These are phyloP conservation scores for Aspergillus steynii DNA, from an alignment of 495 filamentous ascomycete species.

Conservation along the genomic window DNA sequence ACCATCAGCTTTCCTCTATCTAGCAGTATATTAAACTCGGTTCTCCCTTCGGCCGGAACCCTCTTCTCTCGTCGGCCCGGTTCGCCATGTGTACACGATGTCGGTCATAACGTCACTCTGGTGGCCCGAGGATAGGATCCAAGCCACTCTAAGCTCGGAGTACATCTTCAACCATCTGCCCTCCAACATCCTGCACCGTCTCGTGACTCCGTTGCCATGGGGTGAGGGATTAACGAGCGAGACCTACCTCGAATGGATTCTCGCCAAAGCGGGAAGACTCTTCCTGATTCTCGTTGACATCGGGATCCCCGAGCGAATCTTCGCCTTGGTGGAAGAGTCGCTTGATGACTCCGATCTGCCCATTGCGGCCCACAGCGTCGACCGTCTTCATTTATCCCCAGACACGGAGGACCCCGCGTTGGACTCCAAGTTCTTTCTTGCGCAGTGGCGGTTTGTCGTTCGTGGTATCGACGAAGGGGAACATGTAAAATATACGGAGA, in stretches of 20 bases:
- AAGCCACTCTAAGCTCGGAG: slow-evolving; percentile 66
- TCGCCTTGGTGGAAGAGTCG: slow-evolving; percentile 79
- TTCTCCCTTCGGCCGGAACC: slow-evolving; percentile 3
- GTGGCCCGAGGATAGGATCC: slow-evolving; percentile 80
- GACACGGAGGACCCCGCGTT: slow-evolving; percentile 57
- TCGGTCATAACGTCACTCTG: slow-evolving; percentile 54
- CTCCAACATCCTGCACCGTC: slow-evolving; percentile 60
- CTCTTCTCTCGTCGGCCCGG: slow-evolving; percentile 1
- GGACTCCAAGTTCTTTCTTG: slow-evolving; percentile 73
- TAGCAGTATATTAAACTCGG: slow-evolving; percentile 10
- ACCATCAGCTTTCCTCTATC: slow-evolving; percentile 6
- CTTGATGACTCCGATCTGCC: slow-evolving; percentile 91
- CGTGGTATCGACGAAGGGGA: slow-evolving; percentile 68
- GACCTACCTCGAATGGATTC: slow-evolving; percentile 92
- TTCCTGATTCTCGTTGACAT: slow-evolving; percentile 83
- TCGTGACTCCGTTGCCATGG: slow-evolving; percentile 73
- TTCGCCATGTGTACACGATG: slow-evolving; percentile 28
- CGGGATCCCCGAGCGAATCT: slow-evolving; percentile 81
- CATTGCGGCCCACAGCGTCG: slow-evolving; percentile 68
- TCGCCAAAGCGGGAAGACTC: slow-evolving; percentile 72
- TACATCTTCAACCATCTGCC: slow-evolving; percentile 68
- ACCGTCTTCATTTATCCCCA: slow-evolving; percentile 62
- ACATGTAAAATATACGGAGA: slow-evolving; percentile 71
- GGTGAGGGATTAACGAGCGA: slow-evolving; percentile 88
- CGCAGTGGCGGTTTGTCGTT: slow-evolving; percentile 80